Base-by-base conservation (phyloP, 2,329 filamentous ascomycete genomes). In the Didymella lethalis region DNA sequence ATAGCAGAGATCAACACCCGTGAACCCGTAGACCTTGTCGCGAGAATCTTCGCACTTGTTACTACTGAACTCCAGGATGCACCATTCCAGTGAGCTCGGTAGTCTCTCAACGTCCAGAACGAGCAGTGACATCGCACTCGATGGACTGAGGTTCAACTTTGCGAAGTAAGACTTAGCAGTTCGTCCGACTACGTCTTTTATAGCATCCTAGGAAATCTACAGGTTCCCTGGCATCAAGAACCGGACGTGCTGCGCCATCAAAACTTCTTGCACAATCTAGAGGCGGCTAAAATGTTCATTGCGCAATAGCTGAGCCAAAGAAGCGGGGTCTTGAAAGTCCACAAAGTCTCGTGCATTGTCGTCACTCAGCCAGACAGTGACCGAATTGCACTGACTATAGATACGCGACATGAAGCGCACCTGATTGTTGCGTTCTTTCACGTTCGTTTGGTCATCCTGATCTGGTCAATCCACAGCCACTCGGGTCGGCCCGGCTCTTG, bases 381-480 rank as follows among this genome's bases (percentile, higher is more conserved):
- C 43, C 3, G 43, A 45, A 5, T 49, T 18, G 18, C 25, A 26
- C 10, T 49, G 31, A 23, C 32, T 38, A 25, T 52, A 52, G 38
- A 52, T 52, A n/a, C 28, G 23, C 25, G 23, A 28, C 49, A 52
- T 52, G 16, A 41, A 41, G 28, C 38, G 38, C n/a, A 52, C 49
- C 20, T 44, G 49, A 18, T 52, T 38, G 11, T 31, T 41, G 18
- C 49, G 36, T 26, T 52, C 49, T 34, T 52, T 20, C 12, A 52
- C 16, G 23, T 45, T 52, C 12, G 38, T 20, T 8, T 52, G 48
- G 28, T 48, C 45, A 53, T 45, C 28, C 23, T 36, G 12, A 52
- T 44, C 28, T 38, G 34, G 18, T 52, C 49, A 18, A 52, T 45
- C 49, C 49, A 52, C 2, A 49, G 32, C 43, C 43, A 45, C 10